Evolutionary conservation across 352 stramenopile genomes (phyloP), one percentile per base, ranked within the genome.

Genomic region (Globisporangium acanthophoron): DNA sequence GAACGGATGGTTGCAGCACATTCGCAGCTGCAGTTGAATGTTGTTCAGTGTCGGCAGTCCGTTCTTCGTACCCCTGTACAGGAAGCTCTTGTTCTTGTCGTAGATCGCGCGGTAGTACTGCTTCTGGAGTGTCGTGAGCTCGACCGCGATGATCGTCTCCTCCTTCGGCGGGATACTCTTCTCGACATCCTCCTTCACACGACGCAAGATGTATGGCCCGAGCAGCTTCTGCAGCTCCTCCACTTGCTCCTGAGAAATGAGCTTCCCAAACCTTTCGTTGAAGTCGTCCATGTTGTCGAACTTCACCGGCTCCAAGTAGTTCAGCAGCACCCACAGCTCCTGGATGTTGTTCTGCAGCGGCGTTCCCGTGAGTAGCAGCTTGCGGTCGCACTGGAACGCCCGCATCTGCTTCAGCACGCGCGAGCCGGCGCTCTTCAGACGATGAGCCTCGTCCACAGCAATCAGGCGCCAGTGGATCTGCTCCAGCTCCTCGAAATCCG

Each of bases 1-100:
- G 69, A 99, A 99, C 3, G 97, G 90, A 70, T 99, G 98, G 73
- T 99, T 99, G 69, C 98, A 99, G 72, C 97, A 99, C 70, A 99
- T 99, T 37, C 97, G 78, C 24, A 99, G 71, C 76, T 99, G 93
- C 79, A 99, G 97, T 43, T 98, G 96, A 55, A 99, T 93, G 76
- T 99, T 99, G 69, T 98, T 99, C 29, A 99, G 78, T 54, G 85
- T 90, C 18, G 85, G 87, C 9, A 95, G 60, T 5, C 78, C 82
- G 53, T 94, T 94, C 65, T 95, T 91, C 15, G 82, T 90, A 0
- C 85, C 87, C 31, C 85, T 75, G 47, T 95, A 97, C 61, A 99
- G 65, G 58, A 99, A 99, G 21, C 90, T 94, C 40, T 98, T 95
- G 73, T 99, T 99, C 69, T 98, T 98, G 75, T 97, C 92, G 61